Evolutionary conservation across 176 grass and related monocot species (phyloP).

Genomic region (Tillandsia fasciculata): DNA sequence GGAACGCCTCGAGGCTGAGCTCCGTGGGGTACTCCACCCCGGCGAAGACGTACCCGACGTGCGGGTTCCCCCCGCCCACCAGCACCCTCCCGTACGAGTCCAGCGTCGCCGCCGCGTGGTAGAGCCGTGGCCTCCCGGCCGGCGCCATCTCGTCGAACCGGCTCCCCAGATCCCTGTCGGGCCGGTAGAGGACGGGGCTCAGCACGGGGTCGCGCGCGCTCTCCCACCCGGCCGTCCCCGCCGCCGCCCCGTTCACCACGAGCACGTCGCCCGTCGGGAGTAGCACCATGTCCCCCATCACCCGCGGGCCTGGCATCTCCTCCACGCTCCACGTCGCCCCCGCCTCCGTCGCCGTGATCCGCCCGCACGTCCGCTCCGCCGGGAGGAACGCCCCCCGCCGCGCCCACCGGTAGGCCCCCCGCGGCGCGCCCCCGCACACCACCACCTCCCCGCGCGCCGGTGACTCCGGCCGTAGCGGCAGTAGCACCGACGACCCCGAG

Average conservation of each 20-base stretch:
- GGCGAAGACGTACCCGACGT: slow-evolving; percentile 57
- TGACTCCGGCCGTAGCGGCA: slow-evolving; percentile 28
- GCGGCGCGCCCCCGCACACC: slow-evolving; percentile 54
- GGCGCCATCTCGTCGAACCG: slow-evolving; percentile 34
- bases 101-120: slow-evolving; percentile 69
- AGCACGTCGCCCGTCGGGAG: slow-evolving; percentile 70
- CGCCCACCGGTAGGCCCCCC: slow-evolving; percentile 43
- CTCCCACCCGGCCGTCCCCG: slow-evolving; percentile 76
- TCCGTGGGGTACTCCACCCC: slow-evolving; percentile 66
- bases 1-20: slow-evolving; percentile 66
- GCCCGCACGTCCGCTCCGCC: slow-evolving; percentile 39
- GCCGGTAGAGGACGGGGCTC: slow-evolving; percentile 46
- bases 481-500: slow-evolving; percentile 59
- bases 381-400: slow-evolving; percentile 36
- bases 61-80: slow-evolving; percentile 81
- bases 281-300: slow-evolving; percentile 84
- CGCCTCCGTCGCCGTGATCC: slow-evolving; percentile 42
- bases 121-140: slow-evolving; percentile 39
- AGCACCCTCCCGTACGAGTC: slow-evolving; percentile 51
- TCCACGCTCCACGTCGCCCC: slow-evolving; percentile 55
- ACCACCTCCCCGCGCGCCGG: slow-evolving; percentile 45
- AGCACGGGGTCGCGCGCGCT: slow-evolving; percentile 46
- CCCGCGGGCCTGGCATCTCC: slow-evolving; percentile 48
- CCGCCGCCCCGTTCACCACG: slow-evolving; percentile 52
- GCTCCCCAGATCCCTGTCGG: slow-evolving; percentile 13